Evolutionary conservation across 768 basidiomycete genomes (phyloP), one percentile per base, ranked within the genome.

Genomic region (Pulveroboletus sp.): DNA sequence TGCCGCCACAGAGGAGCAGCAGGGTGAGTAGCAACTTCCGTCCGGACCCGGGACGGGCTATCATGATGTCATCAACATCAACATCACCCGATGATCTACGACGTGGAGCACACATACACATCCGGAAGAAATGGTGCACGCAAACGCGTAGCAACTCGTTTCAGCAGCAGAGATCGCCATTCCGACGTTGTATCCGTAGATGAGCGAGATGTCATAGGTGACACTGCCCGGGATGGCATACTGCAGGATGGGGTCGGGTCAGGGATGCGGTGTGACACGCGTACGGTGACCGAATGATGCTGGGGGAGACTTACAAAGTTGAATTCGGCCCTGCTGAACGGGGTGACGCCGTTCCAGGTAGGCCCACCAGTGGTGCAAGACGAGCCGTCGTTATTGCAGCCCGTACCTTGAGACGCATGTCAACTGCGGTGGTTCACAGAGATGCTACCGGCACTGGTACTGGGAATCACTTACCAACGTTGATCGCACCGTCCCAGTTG

Each of bases 141-240:
- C 61, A 11, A 53, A 52, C 8, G 47, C 40, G 16, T 52, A 45
- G 34, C 57, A 62, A 40, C 50, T 50, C 2, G 45, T 2, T 24
- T 62, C 49, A 11, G 41, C 46, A 6, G 51, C 55, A 16, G 57
- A 52, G 32, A 61, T 62, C 45, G 51, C 12, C 60, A 59, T 56
- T 5, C 57, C 57, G 45, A 55, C 60, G 31, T 56, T 62, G 40
- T 61, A 62, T 8, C 58, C 58, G 21, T 50, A 59, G 23, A 59
- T 59, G 19, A 59, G 51, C 11, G 60, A 61, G 36, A 61, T 62
- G 37, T 53, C 53, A 21, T 58, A 61, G 31, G 56, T 53, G 25
- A 61, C 57, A 10, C 32, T 43, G 12, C 43, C 49, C 12, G 43
- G 43, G 20, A 50, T 50, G 6, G 49, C 49, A 20, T 27, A 49